These are phyloP conservation scores for Cryptosporidium felis DNA, from an alignment of 169 alveolate species.

Conservation along the genomic window DNA sequence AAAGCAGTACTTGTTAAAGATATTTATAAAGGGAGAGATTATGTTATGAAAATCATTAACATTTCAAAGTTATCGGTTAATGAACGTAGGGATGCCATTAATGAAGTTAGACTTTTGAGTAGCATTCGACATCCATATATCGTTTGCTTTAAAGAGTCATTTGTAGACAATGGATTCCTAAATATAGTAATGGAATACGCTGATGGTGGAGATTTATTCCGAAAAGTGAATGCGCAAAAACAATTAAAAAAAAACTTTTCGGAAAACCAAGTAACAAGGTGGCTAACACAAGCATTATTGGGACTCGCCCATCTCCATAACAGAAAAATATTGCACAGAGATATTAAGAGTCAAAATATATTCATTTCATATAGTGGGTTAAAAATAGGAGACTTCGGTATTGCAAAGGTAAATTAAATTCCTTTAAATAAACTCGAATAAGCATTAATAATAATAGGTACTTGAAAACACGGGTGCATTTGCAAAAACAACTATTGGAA, in stretches of 20 bases:
- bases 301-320: conserved; percentile 86
- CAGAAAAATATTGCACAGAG: conserved; percentile 88
- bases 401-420: conserved; percentile 81
- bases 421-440: not conserved
- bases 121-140: conserved; percentile 83
- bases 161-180: conserved; percentile 84
- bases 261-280: conserved; percentile 81
- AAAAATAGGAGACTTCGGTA: conserved; percentile 93
- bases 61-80: conserved; percentile 74
- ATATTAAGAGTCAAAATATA: conserved; percentile 91
- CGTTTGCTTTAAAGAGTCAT: conserved; percentile 87
- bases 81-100: conserved; percentile 83
- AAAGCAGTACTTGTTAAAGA: conserved; percentile 61
- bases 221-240: conserved; percentile 1
- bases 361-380: conserved; percentile 86
- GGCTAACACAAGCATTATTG: conserved; percentile 84
- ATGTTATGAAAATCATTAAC: conserved; percentile 80
- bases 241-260: not conserved
- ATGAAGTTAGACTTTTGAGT: conserved; percentile 83
- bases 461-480: conserved; percentile 91
- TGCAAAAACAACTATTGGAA: conserved; percentile 97
- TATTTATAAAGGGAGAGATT: conserved; percentile 71
- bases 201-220: conserved; percentile 83
- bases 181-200: conserved; percentile 91
- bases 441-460: conserved; percentile 74